Conservation (phyloP, 176 grass and related monocot genomes). For the Poa annua region DNA sequence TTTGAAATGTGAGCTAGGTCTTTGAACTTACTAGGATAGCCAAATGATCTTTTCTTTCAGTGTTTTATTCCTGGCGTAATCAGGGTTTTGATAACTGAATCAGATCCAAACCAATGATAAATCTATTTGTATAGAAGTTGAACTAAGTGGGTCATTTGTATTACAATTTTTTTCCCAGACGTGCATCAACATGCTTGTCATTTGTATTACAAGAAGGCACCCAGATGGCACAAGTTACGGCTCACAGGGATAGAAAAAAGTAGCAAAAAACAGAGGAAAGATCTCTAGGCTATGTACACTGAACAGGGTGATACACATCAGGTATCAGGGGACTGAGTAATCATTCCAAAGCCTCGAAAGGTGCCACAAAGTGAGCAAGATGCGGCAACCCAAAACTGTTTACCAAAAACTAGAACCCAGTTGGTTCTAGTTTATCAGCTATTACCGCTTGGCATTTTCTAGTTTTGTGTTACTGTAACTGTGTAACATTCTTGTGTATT, state of each 20-base stretch:
- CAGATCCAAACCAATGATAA: not conserved
- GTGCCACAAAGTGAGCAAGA: too few relatives aligned
- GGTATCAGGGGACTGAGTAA: too few relatives aligned
- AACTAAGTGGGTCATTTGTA: not conserved
- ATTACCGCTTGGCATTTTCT: too few relatives aligned
- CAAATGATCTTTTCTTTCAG: not conserved
- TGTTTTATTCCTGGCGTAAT: not conserved
- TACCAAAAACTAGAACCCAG: not conserved
- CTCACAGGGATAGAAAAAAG: too few relatives aligned
- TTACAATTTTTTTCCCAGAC: too few relatives aligned
- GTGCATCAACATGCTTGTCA: not conserved
- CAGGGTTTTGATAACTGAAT: not conserved
- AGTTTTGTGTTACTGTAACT: not conserved
- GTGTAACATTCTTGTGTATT: slow-evolving; percentile 5
- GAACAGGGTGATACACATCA: too few relatives aligned
- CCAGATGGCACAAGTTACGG: too few relatives aligned
- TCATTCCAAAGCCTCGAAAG: too few relatives aligned
- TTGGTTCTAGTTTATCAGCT: not conserved
- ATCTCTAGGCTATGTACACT: too few relatives aligned
- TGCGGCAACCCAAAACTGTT: not conserved
- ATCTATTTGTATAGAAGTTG: not conserved
- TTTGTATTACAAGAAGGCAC: too few relatives aligned
- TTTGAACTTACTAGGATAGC: not conserved
- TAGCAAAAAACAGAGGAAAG: too few relatives aligned
- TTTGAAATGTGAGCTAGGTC: not conserved